These are phyloP conservation scores for Ascomycota sp. DNA, from an alignment of 2,329 filamentous ascomycete genomes.

Conservation along the genomic window DNA sequence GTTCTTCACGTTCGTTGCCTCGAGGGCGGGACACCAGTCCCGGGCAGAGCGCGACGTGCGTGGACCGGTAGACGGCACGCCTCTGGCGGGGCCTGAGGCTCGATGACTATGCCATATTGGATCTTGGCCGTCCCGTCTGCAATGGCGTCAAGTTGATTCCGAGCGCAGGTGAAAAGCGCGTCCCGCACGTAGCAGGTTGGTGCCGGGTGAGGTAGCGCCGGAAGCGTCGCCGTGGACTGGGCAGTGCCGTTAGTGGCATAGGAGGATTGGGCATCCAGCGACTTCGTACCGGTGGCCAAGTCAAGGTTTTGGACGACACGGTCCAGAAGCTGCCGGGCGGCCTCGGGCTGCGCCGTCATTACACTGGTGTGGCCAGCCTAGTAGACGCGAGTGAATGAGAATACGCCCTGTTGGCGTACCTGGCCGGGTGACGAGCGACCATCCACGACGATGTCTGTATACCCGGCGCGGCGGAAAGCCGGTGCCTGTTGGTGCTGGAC, in stretches of 20 bases:
- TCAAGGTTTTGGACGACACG: background rate
- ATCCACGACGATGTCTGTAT: constrained; percentile 37
- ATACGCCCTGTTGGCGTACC: constrained; percentile 42
- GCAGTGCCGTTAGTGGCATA: background rate
- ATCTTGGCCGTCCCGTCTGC: background rate
- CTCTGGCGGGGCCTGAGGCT: background rate
- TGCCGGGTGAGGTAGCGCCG: background rate
- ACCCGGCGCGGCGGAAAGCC: constrained; percentile 40
- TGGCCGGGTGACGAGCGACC: constrained; percentile 53
- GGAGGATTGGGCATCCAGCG: background rate
- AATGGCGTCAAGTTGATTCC: constrained; percentile 1
- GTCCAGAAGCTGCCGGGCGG: constrained; percentile 32
- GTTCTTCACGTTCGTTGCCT: too few species aligned
- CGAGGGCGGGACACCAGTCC: too few species aligned
- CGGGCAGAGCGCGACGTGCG: background rate
- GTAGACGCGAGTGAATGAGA: constrained; percentile 38
- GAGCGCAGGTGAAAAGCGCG: background rate
- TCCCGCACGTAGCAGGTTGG: background rate
- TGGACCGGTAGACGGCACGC: background rate
- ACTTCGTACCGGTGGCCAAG: background rate
- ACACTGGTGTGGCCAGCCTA: constrained; percentile 45
- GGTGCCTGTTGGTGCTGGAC: constrained; percentile 27
- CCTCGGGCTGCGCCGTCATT: constrained; percentile 36
- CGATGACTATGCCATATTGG: background rate
- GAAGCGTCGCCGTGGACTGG: background rate